Conservation (phyloP, 2,329 filamentous ascomycete species). For the Akanthomyces muscarius region DNA sequence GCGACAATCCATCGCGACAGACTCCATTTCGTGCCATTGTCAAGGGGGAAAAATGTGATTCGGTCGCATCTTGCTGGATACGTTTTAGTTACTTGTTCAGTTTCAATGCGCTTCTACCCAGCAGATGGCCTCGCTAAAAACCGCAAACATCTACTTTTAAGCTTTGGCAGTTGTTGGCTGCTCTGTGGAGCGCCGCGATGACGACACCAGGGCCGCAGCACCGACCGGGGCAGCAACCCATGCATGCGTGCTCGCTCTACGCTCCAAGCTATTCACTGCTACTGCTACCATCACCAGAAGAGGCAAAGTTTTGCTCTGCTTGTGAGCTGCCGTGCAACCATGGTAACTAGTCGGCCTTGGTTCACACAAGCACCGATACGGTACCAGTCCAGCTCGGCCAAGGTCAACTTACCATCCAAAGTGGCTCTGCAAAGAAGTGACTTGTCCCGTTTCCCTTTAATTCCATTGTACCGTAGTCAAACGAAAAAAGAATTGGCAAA, state of each 20-base stretch:
- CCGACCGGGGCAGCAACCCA: no score
- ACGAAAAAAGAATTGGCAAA: neutral
- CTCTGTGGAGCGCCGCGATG: slow-evolving; percentile 7
- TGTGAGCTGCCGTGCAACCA: no score
- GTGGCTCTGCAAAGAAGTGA: no score
- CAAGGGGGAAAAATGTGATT: neutral
- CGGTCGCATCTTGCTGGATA: no score
- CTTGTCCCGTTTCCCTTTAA: neutral
- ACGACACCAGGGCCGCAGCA: slow-evolving; percentile 8
- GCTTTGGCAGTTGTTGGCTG: neutral
- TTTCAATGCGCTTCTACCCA: neutral
- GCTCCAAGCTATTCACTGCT: no score
- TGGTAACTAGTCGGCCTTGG: no score
- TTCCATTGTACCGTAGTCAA: neutral
- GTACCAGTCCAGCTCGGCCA: no score
- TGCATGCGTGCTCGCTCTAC: no score
- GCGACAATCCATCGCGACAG: neutral
- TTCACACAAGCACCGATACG: no score
- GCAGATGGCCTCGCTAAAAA: neutral
- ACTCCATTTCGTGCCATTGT: neutral
- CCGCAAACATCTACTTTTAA: slow-evolving; percentile 3
- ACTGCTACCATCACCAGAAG: no score
- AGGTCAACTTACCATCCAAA: no score
- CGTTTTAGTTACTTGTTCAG: neutral
- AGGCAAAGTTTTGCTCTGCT: no score